Evolutionary conservation across 805 yeast species (phyloP), one percentile per base, ranked within the genome.

Genomic region (Spathaspora gorwiae): DNA sequence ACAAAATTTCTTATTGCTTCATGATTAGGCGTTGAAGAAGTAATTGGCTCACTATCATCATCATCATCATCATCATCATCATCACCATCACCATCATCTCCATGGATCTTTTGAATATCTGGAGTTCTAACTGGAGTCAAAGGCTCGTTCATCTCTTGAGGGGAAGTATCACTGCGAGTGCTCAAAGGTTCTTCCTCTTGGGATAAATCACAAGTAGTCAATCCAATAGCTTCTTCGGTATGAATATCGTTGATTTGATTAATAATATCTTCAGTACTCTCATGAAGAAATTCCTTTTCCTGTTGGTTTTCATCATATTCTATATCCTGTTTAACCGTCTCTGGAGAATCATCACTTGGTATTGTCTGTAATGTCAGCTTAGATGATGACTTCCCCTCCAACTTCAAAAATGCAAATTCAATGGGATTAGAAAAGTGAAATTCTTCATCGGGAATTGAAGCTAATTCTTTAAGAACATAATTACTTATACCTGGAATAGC

Each of bases 361-460:
- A 11, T 9, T 29, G 9, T 9, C 8, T 24, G 26, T 14, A 43
- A 46, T 6, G 43, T 40, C 49, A 46, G 46, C 27, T 35, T 46
- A 4, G 49, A 45, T n/a, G 37, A 12, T 39, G 59, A 24, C 34
- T 72, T 79, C 1, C 96, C 98, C 64, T 87, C 95, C 29, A 92
- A 69, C 63, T 86, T 90, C 64, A 72, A 72, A 53, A 90, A 69
- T 0, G 98, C 90, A 39, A 81, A 79, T 42, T 73, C 76, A 11
- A 90, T 70, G 0, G 96, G 96, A 62, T 88, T 87, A 27, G 74
- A 78, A 29, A 74, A 78, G 35, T 68, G 72, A 36, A 77, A 68
- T 0, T 82, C 73, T 39, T 84, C 90, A 60, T 92, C 97, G 0
- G 97, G 92, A 42, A 90, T 80, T 6, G 86, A 85, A 1, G 95